Conservation (phyloP, 495 filamentous ascomycete species). For the Penicillium desertorum region DNA sequence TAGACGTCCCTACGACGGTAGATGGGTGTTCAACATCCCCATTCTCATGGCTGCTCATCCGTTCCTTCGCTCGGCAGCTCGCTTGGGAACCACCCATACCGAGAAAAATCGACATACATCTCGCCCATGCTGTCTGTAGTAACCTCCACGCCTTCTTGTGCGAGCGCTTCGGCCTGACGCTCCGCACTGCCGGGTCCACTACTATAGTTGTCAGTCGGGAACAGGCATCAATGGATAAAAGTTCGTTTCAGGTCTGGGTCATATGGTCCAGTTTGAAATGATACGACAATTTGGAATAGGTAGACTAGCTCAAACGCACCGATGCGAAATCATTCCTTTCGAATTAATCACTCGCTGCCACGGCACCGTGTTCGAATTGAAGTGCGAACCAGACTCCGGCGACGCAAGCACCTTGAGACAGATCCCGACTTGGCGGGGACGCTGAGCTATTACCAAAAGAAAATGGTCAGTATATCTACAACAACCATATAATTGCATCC, state of each 20-base stretch:
- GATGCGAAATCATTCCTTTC: constrained; percentile 79
- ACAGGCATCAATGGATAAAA: background rate
- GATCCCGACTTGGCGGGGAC: constrained; percentile 80
- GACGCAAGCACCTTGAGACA: constrained; percentile 81
- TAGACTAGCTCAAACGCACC: constrained; percentile 49
- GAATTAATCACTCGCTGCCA: constrained; percentile 93
- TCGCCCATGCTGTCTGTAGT: constrained; percentile 64
- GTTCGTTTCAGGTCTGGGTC: background rate
- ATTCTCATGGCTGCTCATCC: constrained; percentile 11
- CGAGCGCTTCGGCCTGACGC: constrained; percentile 66
- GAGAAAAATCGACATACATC: constrained; percentile 62
- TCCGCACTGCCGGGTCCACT: constrained; percentile 67
- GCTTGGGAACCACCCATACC: constrained; percentile 76
- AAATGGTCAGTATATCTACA: background rate
- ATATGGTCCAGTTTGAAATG: background rate
- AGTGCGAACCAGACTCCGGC: constrained; percentile 43
- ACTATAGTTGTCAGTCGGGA: constrained; percentile 14
- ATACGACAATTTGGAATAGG: background rate
- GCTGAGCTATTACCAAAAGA: constrained; percentile 48
- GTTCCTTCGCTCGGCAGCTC: constrained; percentile 40
- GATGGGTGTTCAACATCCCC: background rate
- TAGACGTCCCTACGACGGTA: background rate
- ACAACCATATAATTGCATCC: constrained; percentile 31
- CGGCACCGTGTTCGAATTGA: constrained; percentile 75
- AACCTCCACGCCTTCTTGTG: constrained; percentile 68